Evolutionary conservation across 441 rosid species (phyloP).

Genomic region (Populus tomentosa): DNA sequence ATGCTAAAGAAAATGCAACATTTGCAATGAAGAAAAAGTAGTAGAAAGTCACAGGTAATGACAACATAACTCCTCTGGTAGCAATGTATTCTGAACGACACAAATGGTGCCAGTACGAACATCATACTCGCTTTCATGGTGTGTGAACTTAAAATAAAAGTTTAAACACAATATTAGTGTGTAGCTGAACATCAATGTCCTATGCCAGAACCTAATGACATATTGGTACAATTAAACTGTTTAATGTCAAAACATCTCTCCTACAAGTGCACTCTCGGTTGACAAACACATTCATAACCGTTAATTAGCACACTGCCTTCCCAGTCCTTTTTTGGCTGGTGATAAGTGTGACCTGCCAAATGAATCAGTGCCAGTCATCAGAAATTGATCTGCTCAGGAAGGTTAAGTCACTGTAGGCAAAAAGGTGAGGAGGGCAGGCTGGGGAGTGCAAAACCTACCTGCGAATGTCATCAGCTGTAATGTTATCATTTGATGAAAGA

Average conservation of each 20-base stretch:
- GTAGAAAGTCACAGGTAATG: not conserved
- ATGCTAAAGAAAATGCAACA: not conserved
- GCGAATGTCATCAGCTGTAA: conserved; percentile 44
- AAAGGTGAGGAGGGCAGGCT: not conserved
- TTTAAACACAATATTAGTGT: not conserved
- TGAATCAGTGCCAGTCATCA: not conserved
- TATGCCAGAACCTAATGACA: not conserved
- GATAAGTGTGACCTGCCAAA: too few relatives aligned
- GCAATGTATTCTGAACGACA: not conserved
- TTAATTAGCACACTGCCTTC: not conserved
- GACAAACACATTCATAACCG: not conserved
- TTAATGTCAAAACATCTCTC: not conserved
- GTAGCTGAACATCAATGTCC: not conserved
- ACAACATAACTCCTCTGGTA: not conserved
- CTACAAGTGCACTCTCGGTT: not conserved
- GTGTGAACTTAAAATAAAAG: not conserved
- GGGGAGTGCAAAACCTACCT: conserved; percentile 37
- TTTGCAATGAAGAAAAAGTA: not conserved
- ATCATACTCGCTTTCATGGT: not conserved
- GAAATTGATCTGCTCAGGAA: not conserved
- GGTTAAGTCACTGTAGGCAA: not conserved
- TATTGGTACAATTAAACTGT: not conserved
- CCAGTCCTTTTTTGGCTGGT: not conserved
- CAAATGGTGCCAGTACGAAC: too few relatives aligned
- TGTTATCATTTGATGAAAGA: conserved; percentile 45